These are phyloP conservation scores for Acanthamoeba quina DNA, from an alignment of 208 protist genomes.

Conservation along the genomic window DNA sequence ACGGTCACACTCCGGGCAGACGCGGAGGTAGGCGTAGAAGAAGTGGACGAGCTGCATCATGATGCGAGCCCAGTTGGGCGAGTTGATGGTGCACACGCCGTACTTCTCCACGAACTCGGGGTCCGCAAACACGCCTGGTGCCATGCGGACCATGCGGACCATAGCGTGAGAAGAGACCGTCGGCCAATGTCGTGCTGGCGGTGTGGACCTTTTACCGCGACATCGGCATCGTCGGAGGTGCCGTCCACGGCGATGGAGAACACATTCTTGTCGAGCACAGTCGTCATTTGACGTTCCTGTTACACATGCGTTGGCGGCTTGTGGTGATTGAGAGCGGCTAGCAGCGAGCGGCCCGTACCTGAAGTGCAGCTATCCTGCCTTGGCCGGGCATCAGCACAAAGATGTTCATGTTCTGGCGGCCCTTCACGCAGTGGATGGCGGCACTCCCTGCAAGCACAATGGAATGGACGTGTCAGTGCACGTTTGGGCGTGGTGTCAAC, in stretches of 20 bases:
- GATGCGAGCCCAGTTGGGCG: slow-evolving; percentile 98
- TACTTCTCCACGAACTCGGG: slow-evolving; percentile 88
- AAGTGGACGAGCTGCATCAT: slow-evolving; percentile 97
- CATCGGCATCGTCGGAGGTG: slow-evolving; percentile 85
- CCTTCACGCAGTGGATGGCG: slow-evolving; percentile 78
- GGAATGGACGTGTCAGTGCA: background rate
- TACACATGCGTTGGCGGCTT: background rate
- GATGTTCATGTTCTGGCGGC: slow-evolving; percentile 53
- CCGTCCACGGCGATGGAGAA: slow-evolving; percentile 84
- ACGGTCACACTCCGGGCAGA: slow-evolving; percentile 67
- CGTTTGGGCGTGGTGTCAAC: background rate
- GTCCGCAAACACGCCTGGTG: slow-evolving; percentile 93
- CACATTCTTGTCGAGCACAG: slow-evolving; percentile 88
- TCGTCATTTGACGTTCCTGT: slow-evolving; percentile 87
- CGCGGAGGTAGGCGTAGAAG: slow-evolving; percentile 95
- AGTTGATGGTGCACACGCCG: slow-evolving; percentile 95
- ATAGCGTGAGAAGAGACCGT: background rate
- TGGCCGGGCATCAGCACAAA: slow-evolving; percentile 77
- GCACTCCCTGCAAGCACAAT: slow-evolving; percentile 81
- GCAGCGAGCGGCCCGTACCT: background rate
- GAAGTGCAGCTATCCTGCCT: slow-evolving; percentile 67
- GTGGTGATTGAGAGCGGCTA: background rate
- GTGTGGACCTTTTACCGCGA: slow-evolving; percentile 59
- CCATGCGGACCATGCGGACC: slow-evolving; percentile 72
- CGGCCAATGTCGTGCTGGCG: background rate